Evolutionary conservation across 2,329 filamentous ascomycete species (phyloP).

Genomic region (Claviceps humidiphila): DNA sequence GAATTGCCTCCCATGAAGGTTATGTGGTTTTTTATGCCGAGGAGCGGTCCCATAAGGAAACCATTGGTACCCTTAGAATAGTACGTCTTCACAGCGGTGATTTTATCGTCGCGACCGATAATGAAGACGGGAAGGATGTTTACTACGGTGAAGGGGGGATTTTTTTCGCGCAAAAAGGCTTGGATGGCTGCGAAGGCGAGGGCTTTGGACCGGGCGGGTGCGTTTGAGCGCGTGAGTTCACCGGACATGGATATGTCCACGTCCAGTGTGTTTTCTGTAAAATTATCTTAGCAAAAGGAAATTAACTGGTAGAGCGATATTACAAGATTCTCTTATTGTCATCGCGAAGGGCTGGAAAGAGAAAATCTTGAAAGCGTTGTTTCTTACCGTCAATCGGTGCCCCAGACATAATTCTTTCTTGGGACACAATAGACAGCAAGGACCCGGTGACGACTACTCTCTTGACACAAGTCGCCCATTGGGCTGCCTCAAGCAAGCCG

Average conservation of each 20-base stretch:
- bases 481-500: neutral
- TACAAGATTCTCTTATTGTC: neutral
- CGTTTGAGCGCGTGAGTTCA: no score
- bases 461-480: neutral
- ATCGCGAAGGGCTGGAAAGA: no score
- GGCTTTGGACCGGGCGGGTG: neutral
- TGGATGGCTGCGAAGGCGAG: neutral
- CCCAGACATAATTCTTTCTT: neutral
- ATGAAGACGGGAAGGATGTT: neutral
- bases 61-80: neutral
- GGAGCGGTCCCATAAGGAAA: neutral
- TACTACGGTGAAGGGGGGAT: neutral
- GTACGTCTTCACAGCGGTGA: neutral
- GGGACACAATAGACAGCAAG: neutral
- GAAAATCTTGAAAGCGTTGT: no score
- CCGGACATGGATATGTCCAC: neutral
- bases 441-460: neutral
- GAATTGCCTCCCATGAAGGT: neutral
- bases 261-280: neutral
- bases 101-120: neutral
- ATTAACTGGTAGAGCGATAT: neutral
- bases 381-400: neutral
- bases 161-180: neutral
- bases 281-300: no score
- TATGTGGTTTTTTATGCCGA: neutral